Conservation (phyloP, 2,329 filamentous ascomycete genomes). For the Triangularia verruculosa region DNA sequence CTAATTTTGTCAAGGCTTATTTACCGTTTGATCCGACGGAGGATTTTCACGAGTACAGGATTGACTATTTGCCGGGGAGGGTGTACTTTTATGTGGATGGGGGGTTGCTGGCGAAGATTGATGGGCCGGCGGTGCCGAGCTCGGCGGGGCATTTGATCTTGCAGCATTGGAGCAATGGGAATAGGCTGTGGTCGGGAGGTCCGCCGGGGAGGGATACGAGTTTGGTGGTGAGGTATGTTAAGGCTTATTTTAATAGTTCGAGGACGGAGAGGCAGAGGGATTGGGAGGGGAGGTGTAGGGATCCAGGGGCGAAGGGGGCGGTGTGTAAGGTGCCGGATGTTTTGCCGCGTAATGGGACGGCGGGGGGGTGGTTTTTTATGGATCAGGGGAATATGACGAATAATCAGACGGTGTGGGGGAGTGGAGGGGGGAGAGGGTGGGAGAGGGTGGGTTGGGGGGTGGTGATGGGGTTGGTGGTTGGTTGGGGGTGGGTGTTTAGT, state of each 20-base stretch:
- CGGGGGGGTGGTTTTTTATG: conserved; percentile 49
- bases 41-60: conserved; percentile 73
- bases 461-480: background rate
- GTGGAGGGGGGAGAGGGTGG: background rate
- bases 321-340: conserved; percentile 52
- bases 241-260: conserved; percentile 77
- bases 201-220: conserved; percentile 62
- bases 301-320: conserved; percentile 36
- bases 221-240: conserved; percentile 66
- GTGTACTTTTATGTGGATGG: conserved; percentile 71
- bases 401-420: conserved; percentile 44
- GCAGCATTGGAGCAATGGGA: conserved; percentile 77
- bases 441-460: background rate
- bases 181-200: conserved; percentile 66
- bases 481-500: background rate
- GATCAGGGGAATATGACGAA: conserved; percentile 44
- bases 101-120: conserved; percentile 53
- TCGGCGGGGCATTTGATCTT: conserved; percentile 64
- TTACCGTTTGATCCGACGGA: conserved; percentile 65
- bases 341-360: conserved; percentile 34
- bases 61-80: conserved; percentile 64
- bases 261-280: conserved; percentile 38
- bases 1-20: conserved; percentile 54
- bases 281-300: conserved; percentile 41
- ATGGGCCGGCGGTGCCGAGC: conserved; percentile 55